Evolutionary conservation across 2,329 filamentous ascomycete species (phyloP), one percentile per base, ranked within the genome.

Genomic region (Fusarium globosum): DNA sequence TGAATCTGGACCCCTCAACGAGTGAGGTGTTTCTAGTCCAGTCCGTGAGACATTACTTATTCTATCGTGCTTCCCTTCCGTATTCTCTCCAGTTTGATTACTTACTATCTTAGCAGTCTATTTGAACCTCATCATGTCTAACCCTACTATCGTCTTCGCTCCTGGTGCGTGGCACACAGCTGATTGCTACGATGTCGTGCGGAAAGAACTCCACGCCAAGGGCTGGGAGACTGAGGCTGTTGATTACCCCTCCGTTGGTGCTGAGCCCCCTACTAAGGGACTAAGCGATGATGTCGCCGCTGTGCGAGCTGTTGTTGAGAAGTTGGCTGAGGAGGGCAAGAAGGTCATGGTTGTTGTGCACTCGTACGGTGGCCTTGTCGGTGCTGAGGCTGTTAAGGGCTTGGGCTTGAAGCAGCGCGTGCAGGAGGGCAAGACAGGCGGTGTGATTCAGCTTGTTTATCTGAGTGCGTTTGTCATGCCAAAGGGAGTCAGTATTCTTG

Each of bases 331-430:
- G 2, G 35, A 69, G 12, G 66, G 57, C 6, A 69, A 69, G 35
- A 41, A 63, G 7, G 52, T 68, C 16, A 61, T 69, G 49, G 43
- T 69, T 7, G 57, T 68, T 14, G 64, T 56, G 4, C 66, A 68
- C 35, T 69, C 66, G 8, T 68, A 69, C 23, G 65, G 66, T 5
- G 66, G 66, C 0, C 43, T 69, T 10, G 66, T 69, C 10, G 65
- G 64, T 1, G 64, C 66, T n/a, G 33, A 52, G 20, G 57, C 56
- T 15, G 43, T 69, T 0, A 23, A 68, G 20, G 64, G 66, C 11
- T 13, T 69, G 28, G 57, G 66, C 4, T 68, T 42, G 14, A 68
- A 52, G 57, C 57, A 69, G 38, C 66, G 56, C 4, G 43, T 41
- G 2, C 38, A 68, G 11, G 56, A 68, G 30, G 66, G 66, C 3